Evolutionary conservation across 106 monocot genomes (phyloP).

Genomic region (Dioscorea zingiberensis): DNA sequence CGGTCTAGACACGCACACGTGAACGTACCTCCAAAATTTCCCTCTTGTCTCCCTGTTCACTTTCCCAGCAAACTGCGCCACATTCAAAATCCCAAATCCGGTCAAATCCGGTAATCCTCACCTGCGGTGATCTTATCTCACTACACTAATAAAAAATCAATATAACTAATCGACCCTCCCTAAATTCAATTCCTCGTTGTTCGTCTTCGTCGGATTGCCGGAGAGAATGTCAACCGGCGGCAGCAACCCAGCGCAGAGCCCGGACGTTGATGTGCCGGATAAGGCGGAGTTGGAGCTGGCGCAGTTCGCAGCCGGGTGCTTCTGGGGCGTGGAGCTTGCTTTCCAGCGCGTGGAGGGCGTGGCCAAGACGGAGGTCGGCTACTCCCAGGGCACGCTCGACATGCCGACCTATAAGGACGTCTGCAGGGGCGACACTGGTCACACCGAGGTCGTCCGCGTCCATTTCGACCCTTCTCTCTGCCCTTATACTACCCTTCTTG

Average conservation of each 20-base stretch:
- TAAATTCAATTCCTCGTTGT: too few relatives aligned
- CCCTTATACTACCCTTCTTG: slow-evolving; percentile 40
- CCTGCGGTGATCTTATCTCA: too few relatives aligned
- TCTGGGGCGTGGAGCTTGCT: slow-evolving; percentile 81
- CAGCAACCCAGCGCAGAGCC: slow-evolving; percentile 23
- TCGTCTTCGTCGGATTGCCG: not conserved
- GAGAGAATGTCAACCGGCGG: too few relatives aligned
- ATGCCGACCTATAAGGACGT: slow-evolving; percentile 60
- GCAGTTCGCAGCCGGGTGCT: slow-evolving; percentile 74
- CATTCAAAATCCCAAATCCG: too few relatives aligned
- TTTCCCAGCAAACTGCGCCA: too few relatives aligned
- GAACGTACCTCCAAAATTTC: too few relatives aligned
- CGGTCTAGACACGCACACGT: too few relatives aligned
- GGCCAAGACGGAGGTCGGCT: slow-evolving; percentile 81
- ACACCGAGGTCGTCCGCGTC: slow-evolving; percentile 76
- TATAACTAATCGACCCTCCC: too few relatives aligned
- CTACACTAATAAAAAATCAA: too few relatives aligned
- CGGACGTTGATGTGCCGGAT: slow-evolving; percentile 28
- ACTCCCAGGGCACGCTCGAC: slow-evolving; percentile 58
- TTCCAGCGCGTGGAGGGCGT: slow-evolving; percentile 67
- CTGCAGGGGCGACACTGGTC: slow-evolving; percentile 49
- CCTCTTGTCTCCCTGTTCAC: too few relatives aligned
- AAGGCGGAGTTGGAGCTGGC: slow-evolving; percentile 32
- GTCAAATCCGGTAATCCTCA: too few relatives aligned
- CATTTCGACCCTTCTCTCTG: slow-evolving; percentile 65